Evolutionary conservation across 148 eudicot species (phyloP).

Genomic region (Rhododendron henanense): DNA sequence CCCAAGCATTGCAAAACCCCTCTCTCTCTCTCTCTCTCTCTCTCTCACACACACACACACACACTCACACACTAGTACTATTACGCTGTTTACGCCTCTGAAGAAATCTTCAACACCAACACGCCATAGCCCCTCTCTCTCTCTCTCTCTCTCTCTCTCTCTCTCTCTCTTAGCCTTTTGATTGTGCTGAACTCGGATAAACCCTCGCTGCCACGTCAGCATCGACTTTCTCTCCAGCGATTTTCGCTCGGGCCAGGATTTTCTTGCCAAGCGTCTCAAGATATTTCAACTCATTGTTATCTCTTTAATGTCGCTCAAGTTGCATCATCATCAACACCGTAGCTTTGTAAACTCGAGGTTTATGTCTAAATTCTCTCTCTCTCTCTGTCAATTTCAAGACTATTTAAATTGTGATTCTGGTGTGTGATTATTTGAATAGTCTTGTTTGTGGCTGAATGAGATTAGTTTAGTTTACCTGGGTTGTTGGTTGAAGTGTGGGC

Average conservation of each 20-base stretch:
- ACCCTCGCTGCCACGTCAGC: slow-evolving; percentile 6
- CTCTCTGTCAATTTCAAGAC: too few relatives aligned
- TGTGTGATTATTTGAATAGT: neutral
- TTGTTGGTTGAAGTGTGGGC: neutral
- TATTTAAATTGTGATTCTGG: too few relatives aligned
- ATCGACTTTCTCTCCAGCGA: neutral
- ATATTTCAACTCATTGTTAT: neutral
- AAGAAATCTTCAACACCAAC: neutral
- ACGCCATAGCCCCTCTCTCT: neutral
- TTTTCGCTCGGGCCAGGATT: neutral
- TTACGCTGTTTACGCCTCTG: neutral
- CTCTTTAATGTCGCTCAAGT: slow-evolving; percentile 40
- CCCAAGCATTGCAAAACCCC: neutral
- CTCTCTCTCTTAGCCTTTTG: neutral
- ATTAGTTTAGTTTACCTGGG: neutral
- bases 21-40: neutral
- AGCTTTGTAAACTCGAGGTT: slow-evolving; percentile 38
- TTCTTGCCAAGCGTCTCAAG: neutral
- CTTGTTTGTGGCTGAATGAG: neutral
- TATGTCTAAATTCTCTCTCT: neutral
- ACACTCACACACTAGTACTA: neutral
- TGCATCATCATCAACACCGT: slow-evolving; percentile 34
- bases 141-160: neutral
- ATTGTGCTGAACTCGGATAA: neutral
- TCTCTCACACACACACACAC: neutral